A percentile compares a stretch with the other conserved stretches of the same genome.
Evolutionary conservation across 2,329 filamentous ascomycete genomes (phyloP).

Genomic region (Fusarium circinatum): DNA sequence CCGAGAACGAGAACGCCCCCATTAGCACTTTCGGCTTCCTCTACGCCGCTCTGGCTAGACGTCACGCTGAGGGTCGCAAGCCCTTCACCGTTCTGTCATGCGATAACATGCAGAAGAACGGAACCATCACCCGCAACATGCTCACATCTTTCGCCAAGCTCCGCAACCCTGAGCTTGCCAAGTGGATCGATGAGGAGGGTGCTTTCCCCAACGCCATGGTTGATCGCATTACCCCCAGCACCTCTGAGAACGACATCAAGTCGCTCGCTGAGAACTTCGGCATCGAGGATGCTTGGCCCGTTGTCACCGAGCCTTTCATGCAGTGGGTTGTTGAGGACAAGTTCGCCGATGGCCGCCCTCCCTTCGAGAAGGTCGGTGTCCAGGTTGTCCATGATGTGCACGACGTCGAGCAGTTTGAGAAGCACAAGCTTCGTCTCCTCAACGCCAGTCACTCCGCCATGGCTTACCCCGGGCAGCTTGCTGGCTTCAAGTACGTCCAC

Average conservation of each 20-base stretch:
- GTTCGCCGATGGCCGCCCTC: slow-evolving; percentile 61
- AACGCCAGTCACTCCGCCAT: slow-evolving; percentile 64
- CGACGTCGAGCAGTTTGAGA: slow-evolving; percentile 64
- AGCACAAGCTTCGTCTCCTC: slow-evolving; percentile 65
- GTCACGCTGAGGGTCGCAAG: slow-evolving; percentile 57
- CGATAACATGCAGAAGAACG: slow-evolving; percentile 68
- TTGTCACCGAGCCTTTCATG: slow-evolving; percentile 66
- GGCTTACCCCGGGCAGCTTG: slow-evolving; percentile 61
- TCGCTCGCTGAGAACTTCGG: slow-evolving; percentile 57
- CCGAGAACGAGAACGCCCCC: slow-evolving; percentile 56
- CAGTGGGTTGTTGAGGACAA: slow-evolving; percentile 66
- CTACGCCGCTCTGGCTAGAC: slow-evolving; percentile 60
- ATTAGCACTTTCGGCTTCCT: slow-evolving; percentile 63
- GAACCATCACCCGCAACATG: slow-evolving; percentile 63
- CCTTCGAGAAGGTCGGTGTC: slow-evolving; percentile 63
- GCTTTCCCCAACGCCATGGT: slow-evolving; percentile 67
- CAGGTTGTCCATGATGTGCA: slow-evolving; percentile 63
- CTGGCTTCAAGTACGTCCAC: slow-evolving; percentile 64
- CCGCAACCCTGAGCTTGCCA: slow-evolving; percentile 58
- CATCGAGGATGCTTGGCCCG: slow-evolving; percentile 62
- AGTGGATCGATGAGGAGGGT: slow-evolving; percentile 60
- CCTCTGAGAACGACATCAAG: slow-evolving; percentile 56
- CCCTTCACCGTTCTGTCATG: slow-evolving; percentile 66
- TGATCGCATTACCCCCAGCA: slow-evolving; percentile 65
- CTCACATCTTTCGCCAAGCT: slow-evolving; percentile 60